Conservation (phyloP, 768 basidiomycete genomes). For the Daedaleopsis sinensis region DNA sequence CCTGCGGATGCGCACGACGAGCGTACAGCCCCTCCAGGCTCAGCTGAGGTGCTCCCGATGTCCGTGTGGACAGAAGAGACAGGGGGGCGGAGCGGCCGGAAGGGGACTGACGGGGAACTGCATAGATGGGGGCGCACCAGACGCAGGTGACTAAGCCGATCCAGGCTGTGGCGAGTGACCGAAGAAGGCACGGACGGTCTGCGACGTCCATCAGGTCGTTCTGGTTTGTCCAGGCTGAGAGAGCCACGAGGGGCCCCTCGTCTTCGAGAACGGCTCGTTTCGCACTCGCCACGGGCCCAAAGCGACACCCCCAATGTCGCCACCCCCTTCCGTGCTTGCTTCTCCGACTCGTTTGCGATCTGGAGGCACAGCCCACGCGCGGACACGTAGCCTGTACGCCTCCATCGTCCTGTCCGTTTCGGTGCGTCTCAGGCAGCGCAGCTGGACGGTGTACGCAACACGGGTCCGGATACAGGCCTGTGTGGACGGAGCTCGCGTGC, state of each 20-base stretch:
- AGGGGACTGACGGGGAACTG: neutral
- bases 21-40: neutral
- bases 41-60: neutral
- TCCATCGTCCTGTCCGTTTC: neutral
- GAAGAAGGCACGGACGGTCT: neutral
- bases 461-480: neutral
- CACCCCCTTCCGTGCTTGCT: conserved; percentile 6
- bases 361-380: neutral
- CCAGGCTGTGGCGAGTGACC: neutral
- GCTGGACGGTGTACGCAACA: neutral
- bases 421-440: neutral
- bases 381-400: neutral
- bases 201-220: neutral
- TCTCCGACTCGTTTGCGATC: neutral
- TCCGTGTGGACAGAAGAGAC: neutral
- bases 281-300: conserved; percentile 1
- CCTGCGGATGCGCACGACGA: neutral
- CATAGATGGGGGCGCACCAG: neutral
- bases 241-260: neutral
- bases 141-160: neutral
- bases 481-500: neutral
- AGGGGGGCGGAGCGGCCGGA: neutral
- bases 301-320: neutral
- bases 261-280: neutral
- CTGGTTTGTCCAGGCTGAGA: neutral